These are phyloP conservation scores for Trifolium pratense DNA, from an alignment of 306 rosid species.

Conservation along the genomic window DNA sequence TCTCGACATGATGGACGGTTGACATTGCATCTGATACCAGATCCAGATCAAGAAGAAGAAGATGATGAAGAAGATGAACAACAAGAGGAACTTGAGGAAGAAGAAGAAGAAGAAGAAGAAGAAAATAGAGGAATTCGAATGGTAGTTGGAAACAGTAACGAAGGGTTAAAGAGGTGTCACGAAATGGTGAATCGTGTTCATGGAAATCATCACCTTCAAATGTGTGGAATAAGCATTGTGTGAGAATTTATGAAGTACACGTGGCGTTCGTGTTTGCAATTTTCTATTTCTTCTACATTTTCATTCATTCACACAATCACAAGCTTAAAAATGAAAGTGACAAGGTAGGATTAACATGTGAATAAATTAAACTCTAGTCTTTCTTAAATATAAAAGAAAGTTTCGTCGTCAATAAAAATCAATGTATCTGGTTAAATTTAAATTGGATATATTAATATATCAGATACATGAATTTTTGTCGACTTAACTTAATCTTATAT, in stretches of 20 bases:
- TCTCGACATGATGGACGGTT: conserved; percentile 73
- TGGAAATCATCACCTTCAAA: conserved; percentile 34
- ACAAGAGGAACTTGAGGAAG: not conserved
- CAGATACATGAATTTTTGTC: too few species aligned
- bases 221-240: conserved; percentile 64
- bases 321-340: not conserved
- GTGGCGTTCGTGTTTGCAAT: conserved; percentile 24
- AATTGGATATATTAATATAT: too few species aligned
- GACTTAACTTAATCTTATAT: too few species aligned
- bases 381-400: too few species aligned
- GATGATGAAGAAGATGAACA: conserved; percentile 6
- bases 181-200: conserved; percentile 46
- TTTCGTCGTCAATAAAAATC: too few species aligned
- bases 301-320: not conserved
- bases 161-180: conserved; percentile 64
- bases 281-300: not conserved
- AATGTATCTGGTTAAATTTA: not conserved
- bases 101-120: not conserved
- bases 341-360: not conserved
- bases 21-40: conserved; percentile 66
- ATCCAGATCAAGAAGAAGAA: conserved; percentile 34
- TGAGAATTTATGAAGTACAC: conserved; percentile 40
- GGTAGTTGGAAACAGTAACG: conserved; percentile 29
- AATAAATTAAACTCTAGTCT: too few species aligned
- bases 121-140: not conserved